phyloP scores from a whole-genome alignment of 2,329 filamentous ascomycete species.

The Phialocephala sp. region DNA sequence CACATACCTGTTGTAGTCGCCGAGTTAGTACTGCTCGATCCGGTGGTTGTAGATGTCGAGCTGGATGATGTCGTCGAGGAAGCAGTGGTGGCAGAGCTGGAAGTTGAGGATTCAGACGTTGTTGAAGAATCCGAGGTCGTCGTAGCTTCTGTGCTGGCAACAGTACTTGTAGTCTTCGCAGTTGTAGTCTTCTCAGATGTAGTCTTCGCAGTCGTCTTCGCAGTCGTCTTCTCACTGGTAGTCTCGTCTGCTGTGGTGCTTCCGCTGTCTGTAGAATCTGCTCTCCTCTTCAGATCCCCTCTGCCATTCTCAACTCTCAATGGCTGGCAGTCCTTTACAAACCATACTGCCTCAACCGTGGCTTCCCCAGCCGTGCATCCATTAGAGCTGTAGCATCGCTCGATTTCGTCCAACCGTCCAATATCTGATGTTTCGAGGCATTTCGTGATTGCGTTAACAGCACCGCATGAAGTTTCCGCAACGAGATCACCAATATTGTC shows the following conservation, averaged over 20 bases:
- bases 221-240: slow-evolving; percentile 12
- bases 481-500: slow-evolving; percentile 32
- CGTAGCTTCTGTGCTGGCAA: slow-evolving; percentile 9
- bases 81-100: slow-evolving; percentile 12
- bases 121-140: slow-evolving; percentile 18
- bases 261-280: slow-evolving; percentile 13
- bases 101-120: slow-evolving; percentile 12
- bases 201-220: slow-evolving; percentile 10
- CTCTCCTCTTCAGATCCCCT: slow-evolving; percentile 35
- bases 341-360: slow-evolving; percentile 29
- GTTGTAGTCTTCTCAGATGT: slow-evolving; percentile 17
- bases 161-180: slow-evolving; percentile 6
- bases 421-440: slow-evolving; percentile 32
- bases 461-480: slow-evolving; percentile 32
- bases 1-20: slow-evolving; percentile 12
- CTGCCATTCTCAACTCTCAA: slow-evolving; percentile 12
- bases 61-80: slow-evolving; percentile 12
- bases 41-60: slow-evolving; percentile 12
- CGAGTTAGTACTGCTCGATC: slow-evolving; percentile 16
- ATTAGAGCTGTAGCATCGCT: slow-evolving; percentile 33
- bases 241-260: slow-evolving; percentile 15
- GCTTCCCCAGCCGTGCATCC: slow-evolving; percentile 36
- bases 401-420: slow-evolving; percentile 29
- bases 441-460: slow-evolving; percentile 27
- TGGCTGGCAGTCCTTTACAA: slow-evolving; percentile 30